Conservation (phyloP, 345 rosid species). For the Ceriops decandra region DNA sequence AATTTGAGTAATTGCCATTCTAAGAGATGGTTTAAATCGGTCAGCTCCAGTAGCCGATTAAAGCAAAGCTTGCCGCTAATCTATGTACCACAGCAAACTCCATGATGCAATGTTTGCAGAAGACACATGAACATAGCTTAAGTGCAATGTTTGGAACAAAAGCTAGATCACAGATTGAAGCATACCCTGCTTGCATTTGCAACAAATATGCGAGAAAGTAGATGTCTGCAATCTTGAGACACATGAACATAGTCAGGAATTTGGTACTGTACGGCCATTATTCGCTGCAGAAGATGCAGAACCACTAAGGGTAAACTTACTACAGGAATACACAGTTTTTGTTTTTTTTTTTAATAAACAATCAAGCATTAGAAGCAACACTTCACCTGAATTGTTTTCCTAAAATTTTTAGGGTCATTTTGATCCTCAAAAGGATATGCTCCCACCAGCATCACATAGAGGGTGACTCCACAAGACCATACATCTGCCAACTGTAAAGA, state of each 20-base stretch:
- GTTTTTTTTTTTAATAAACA: not conserved
- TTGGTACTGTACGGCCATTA: slow-evolving; percentile 87
- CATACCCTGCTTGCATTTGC: slow-evolving; percentile 66
- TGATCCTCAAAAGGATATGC: slow-evolving; percentile 95
- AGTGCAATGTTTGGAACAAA: not conserved
- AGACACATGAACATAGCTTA: too few species aligned
- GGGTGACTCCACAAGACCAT: slow-evolving; percentile 97
- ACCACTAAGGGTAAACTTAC: not conserved
- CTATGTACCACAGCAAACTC: too few species aligned
- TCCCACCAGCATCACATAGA: slow-evolving; percentile 91
- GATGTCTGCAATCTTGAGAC: slow-evolving; percentile 73
- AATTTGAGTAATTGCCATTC: too few species aligned
- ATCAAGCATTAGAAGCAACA: not conserved
- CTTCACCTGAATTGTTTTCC: slow-evolving; percentile 85
- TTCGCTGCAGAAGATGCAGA: slow-evolving; percentile 45
- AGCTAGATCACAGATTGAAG: slow-evolving; percentile 4
- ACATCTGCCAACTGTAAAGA: slow-evolving; percentile 74
- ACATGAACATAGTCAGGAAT: slow-evolving; percentile 84
- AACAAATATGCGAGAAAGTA: slow-evolving; percentile 79
- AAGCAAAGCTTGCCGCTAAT: too few species aligned
- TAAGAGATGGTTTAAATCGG: too few species aligned
- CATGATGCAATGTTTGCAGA: too few species aligned
- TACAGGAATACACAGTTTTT: not conserved
- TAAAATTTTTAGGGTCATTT: slow-evolving; percentile 76
- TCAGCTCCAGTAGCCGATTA: too few species aligned